Percentiles rank a stretch among this genome's conserved stretches.
Conservation (phyloP, 2,329 filamentous ascomycete genomes). For the Hymenoscyphus infarciens region DNA sequence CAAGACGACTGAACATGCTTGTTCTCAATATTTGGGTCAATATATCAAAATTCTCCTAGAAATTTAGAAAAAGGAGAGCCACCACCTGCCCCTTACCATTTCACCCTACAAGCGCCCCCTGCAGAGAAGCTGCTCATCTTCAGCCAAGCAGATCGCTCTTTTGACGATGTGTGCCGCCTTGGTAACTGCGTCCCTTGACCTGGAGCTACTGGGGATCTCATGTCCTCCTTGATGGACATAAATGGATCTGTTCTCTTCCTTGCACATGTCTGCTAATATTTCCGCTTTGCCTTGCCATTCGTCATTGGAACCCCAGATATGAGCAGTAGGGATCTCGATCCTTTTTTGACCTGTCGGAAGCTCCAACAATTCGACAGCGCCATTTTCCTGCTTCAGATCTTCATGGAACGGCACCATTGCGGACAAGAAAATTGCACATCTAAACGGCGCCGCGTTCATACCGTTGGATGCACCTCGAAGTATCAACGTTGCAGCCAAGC, state of each 20-base stretch:
- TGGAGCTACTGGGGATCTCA: neutral
- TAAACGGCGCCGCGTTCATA: neutral
- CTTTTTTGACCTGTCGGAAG: neutral
- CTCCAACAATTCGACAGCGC: neutral
- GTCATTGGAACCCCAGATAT: neutral
- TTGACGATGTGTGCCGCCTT: neutral
- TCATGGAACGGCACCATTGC: neutral
- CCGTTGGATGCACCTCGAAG: neutral
- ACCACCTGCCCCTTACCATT: too few species aligned
- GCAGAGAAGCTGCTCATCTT: neutral
- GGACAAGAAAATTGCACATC: neutral
- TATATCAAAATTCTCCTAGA: too few species aligned
- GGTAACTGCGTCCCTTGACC: neutral
- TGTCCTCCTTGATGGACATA: neutral
- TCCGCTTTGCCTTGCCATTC: neutral
- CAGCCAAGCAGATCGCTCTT: neutral
- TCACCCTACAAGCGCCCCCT: neutral
- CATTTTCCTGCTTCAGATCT: neutral
- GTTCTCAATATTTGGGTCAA: too few species aligned
- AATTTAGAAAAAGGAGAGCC: too few species aligned
- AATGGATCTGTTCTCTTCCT: neutral
- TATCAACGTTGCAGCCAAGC: constrained; percentile 39
- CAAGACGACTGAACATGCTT: too few species aligned
- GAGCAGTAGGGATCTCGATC: neutral
- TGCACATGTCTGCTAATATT: neutral